Conservation (phyloP, 2,329 filamentous ascomycete genomes). For the Botryosphaeria dothidea region DNA sequence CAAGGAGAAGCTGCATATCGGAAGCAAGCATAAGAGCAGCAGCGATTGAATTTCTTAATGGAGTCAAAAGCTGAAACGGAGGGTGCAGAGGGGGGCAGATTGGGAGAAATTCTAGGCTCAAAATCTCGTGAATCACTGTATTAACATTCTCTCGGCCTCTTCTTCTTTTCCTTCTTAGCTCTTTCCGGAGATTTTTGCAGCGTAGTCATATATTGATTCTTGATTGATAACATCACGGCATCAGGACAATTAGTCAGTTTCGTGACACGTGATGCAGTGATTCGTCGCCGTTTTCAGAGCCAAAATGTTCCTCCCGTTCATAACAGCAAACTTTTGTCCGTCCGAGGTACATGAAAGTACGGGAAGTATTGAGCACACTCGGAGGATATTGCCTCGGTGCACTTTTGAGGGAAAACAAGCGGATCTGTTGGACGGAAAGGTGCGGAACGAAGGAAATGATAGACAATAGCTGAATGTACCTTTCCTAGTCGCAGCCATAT, state of each 20-base stretch:
- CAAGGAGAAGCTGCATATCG: conserved; percentile 67
- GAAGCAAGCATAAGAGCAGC: conserved; percentile 20
- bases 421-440: no score
- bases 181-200: not conserved
- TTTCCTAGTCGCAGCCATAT: no score
- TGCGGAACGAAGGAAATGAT: no score
- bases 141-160: not conserved
- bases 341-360: no score
- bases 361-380: no score
- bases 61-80: not conserved
- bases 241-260: not conserved
- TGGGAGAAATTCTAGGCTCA: not conserved
- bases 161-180: not conserved
- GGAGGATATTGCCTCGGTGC: no score
- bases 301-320: no score
- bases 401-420: no score
- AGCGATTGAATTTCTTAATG: not conserved
- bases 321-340: no score
- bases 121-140: not conserved
- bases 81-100: not conserved
- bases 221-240: not conserved
- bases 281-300: not conserved
- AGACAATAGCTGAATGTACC: no score
- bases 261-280: not conserved
- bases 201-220: not conserved